These are phyloP conservation scores for Pinus albicaulis DNA, from an alignment of 75 land plant species.

Conservation along the genomic window DNA sequence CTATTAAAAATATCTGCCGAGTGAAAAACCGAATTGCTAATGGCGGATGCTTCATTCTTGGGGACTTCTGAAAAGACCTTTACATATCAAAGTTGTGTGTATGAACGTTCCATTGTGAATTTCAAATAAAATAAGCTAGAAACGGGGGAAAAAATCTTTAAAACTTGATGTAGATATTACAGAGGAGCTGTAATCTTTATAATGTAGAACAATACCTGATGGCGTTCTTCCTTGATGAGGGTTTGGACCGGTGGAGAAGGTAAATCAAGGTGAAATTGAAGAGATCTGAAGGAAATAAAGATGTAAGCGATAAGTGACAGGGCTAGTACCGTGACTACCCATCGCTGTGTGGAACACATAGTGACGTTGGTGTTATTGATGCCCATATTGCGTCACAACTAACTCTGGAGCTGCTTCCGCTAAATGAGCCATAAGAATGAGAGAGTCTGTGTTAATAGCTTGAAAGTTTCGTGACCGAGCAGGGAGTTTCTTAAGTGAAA, in stretches of 20 bases:
- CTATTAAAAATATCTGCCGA: constrained; percentile 36
- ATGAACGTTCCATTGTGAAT: constrained; percentile 6
- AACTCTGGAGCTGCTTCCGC: too few species aligned
- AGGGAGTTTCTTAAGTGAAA: too few species aligned
- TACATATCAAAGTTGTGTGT: constrained; percentile 2
- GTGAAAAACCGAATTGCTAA: constrained; percentile 24
- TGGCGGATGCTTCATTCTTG: not conserved
- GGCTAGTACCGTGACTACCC: constrained; percentile 36
- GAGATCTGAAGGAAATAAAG: constrained; percentile 41
- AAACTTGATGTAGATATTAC: not conserved
- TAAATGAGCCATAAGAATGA: too few species aligned
- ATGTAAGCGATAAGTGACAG: constrained; percentile 48
- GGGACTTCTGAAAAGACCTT: constrained; percentile 7
- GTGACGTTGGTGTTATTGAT: not conserved
- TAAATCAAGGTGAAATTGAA: constrained; percentile 18
- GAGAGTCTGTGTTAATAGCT: too few species aligned
- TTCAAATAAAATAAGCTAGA: not conserved
- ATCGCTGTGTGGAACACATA: constrained; percentile 26
- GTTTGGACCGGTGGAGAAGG: not conserved
- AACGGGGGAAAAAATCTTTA: not conserved
- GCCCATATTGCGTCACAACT: too few species aligned
- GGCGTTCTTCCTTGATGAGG: constrained; percentile 8
- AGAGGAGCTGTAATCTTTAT: too few species aligned
- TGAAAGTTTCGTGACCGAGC: too few species aligned
- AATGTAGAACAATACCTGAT: not conserved